Evolutionary conservation across 257 asterid genomes (phyloP).

Genomic region (Nicotiana benthamiana): DNA sequence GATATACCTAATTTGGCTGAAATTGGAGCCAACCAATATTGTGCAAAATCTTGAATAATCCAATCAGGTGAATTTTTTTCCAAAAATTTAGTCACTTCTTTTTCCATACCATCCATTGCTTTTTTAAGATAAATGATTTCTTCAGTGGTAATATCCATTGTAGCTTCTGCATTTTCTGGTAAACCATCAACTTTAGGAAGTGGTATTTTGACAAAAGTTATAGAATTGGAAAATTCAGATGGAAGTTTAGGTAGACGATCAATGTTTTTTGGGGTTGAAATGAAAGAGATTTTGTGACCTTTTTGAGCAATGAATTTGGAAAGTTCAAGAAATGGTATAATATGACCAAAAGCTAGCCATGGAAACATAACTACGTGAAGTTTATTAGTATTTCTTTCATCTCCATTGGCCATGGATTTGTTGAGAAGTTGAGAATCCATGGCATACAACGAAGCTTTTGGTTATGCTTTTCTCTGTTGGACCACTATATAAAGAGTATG

Average conservation of each 20-base stretch:
- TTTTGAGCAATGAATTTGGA: slow-evolving; percentile 39
- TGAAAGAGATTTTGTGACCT: slow-evolving; percentile 44
- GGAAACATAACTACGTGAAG: slow-evolving; percentile 50
- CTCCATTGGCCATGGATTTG: neutral
- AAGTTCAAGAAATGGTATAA: slow-evolving; percentile 40
- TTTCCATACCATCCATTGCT: slow-evolving; percentile 26
- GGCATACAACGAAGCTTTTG: neutral
- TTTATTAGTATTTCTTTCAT: slow-evolving; percentile 20
- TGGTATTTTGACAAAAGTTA: slow-evolving; percentile 30
- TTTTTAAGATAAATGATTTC: slow-evolving; percentile 26
- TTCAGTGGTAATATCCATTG: slow-evolving; percentile 16
- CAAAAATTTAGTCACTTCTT: slow-evolving; percentile 12
- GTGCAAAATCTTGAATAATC: slow-evolving; percentile 23
- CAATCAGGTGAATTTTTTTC: slow-evolving; percentile 22
- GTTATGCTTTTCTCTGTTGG: no score
- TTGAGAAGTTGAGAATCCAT: neutral
- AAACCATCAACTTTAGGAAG: slow-evolving; percentile 21
- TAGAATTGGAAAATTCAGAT: slow-evolving; percentile 16
- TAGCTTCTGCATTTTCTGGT: slow-evolving; percentile 26
- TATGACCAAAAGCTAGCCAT: slow-evolving; percentile 67
- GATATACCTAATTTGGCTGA: slow-evolving; percentile 7
- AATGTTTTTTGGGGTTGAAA: slow-evolving; percentile 48
- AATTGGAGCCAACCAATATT: slow-evolving; percentile 22
- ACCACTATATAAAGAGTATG: no score
- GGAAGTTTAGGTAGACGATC: slow-evolving; percentile 50